A percentile compares a stretch with the other conserved stretches of the same genome.
These are phyloP conservation scores for Magnaporthiopsis poae DNA, from an alignment of 2,329 filamentous ascomycete genomes.

Conservation along the genomic window DNA sequence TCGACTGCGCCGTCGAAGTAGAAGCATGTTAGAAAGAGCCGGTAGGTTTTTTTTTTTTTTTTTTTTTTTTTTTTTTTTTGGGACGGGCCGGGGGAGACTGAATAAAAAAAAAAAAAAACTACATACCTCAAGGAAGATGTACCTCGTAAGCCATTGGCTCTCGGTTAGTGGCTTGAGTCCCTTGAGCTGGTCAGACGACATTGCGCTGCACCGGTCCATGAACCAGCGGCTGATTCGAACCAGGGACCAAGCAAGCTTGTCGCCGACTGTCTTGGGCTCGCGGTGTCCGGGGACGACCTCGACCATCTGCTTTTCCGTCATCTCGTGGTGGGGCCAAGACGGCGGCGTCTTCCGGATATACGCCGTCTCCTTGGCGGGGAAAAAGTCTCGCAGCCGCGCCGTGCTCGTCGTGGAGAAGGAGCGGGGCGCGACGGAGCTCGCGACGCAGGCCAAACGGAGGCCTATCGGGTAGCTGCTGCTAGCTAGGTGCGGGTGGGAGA, in stretches of 20 bases:
- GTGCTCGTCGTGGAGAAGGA: slow-evolving; percentile 41
- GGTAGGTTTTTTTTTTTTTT: background rate
- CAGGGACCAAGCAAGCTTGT: slow-evolving; percentile 67
- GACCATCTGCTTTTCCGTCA: slow-evolving; percentile 70
- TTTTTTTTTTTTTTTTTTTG: no score
- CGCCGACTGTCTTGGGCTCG: slow-evolving; percentile 59
- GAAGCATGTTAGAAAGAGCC: background rate
- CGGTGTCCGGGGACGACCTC: slow-evolving; percentile 67
- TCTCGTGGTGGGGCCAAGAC: slow-evolving; percentile 63
- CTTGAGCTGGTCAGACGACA: slow-evolving; percentile 56
- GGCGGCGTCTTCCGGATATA: slow-evolving; percentile 53
- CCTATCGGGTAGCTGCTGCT: slow-evolving; percentile 10
- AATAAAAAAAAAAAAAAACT: background rate
- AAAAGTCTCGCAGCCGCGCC: slow-evolving; percentile 46
- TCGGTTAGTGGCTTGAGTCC: slow-evolving; percentile 61
- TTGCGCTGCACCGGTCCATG: slow-evolving; percentile 72
- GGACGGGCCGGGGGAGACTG: no score
- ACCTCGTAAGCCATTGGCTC: slow-evolving; percentile 76
- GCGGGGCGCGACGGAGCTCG: slow-evolving; percentile 15
- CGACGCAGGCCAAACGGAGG: slow-evolving; percentile 1
- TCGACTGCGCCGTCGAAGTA: slow-evolving; percentile 38
- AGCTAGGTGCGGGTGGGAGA: slow-evolving; percentile 13
- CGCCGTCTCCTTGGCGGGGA: slow-evolving; percentile 50
- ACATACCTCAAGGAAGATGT: slow-evolving; percentile 70
- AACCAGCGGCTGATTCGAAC: slow-evolving; percentile 68